Base-by-base conservation (phyloP, 257 asterid genomes). In the Scutellaria galericulata region DNA sequence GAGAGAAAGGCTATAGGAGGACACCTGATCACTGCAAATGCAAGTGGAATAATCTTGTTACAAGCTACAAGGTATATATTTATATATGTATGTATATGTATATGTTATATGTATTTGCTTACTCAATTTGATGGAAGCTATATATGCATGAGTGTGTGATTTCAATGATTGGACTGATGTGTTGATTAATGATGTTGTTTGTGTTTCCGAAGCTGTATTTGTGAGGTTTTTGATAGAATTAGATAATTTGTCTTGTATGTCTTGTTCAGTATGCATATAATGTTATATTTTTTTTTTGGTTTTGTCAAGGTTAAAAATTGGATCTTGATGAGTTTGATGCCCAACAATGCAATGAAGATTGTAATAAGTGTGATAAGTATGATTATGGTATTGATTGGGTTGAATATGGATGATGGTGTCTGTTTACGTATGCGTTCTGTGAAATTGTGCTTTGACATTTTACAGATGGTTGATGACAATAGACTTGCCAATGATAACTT, bases 31-130 rank as follows among this genome's bases (percentile, higher is more conserved):
- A 87, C 78, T 92, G 96, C 81, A 86, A 82, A 73, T 70, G 79
- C 84, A 92, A 89, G 84, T 92, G 96, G 96, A 81, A 85, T 24
- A 82, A 78, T 77, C 93, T 92, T 52, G 84, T 88, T 15, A 61
- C 27, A 58, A 73, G 85, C 40, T 92, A 81, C 71, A 82, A 86
- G 97, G 96, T 88, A 74, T 45, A 2, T 22, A 1, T 47, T n/a
- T 31, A 31, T 31, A 31, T 3, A 31, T 3, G 3, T 3, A 31
- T 2, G 2, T 31, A 31, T 31, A 31, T 31, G 37, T 4, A 31
- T 31, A 31, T 31, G 37, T 31, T 31, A 31, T 31, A 31, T 31
- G 37, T 31, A 31, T 31, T 1, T 31, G 37, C 37, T 31, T 31
- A 31, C 37, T 31, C 37, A 31, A 31, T 24, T 24, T 24, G 1